Percentiles rank a stretch among this genome's conserved stretches.
Conservation (phyloP, 2,329 filamentous ascomycete genomes). For the Colletotrichum trifolii region DNA sequence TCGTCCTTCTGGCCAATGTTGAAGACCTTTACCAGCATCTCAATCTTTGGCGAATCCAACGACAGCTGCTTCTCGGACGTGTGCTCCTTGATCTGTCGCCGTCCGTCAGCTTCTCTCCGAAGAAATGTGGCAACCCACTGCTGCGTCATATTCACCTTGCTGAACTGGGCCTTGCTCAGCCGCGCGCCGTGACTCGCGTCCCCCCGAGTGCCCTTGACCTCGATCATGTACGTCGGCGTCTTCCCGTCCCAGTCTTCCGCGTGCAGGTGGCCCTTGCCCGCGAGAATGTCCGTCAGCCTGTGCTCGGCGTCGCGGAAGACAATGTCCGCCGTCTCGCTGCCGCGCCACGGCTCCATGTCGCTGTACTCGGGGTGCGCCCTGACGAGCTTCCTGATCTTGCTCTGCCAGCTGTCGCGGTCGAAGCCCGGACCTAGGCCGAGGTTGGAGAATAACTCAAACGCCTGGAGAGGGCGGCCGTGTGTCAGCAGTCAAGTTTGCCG, state of each 20-base stretch:
- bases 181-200: slow-evolving; percentile 54
- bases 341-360: slow-evolving; percentile 51
- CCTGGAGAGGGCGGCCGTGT: slow-evolving; percentile 42
- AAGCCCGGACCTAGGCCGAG: slow-evolving; percentile 48
- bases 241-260: slow-evolving; percentile 40
- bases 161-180: slow-evolving; percentile 58
- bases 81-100: slow-evolving; percentile 40
- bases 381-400: slow-evolving; percentile 56
- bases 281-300: slow-evolving; percentile 47
- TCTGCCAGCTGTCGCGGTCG: slow-evolving; percentile 56
- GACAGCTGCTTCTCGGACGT: slow-evolving; percentile 2
- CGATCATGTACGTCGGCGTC: slow-evolving; percentile 56
- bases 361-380: slow-evolving; percentile 52
- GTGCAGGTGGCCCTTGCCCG: slow-evolving; percentile 48
- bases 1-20: slow-evolving; percentile 44
- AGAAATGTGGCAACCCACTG: slow-evolving; percentile 8
- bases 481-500: not conserved
- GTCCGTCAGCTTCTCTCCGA: not conserved
- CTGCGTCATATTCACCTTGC: slow-evolving; percentile 45
- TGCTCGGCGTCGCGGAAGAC: slow-evolving; percentile 53
- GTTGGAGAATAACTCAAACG: slow-evolving; percentile 52
- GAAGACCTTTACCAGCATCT: slow-evolving; percentile 55
- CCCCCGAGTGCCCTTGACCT: slow-evolving; percentile 61
- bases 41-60: slow-evolving; percentile 42
- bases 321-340: slow-evolving; percentile 59